phyloP scores from a whole-genome alignment of 2,329 filamentous ascomycete genomes.

The Aspergillus spinulosporus region DNA sequence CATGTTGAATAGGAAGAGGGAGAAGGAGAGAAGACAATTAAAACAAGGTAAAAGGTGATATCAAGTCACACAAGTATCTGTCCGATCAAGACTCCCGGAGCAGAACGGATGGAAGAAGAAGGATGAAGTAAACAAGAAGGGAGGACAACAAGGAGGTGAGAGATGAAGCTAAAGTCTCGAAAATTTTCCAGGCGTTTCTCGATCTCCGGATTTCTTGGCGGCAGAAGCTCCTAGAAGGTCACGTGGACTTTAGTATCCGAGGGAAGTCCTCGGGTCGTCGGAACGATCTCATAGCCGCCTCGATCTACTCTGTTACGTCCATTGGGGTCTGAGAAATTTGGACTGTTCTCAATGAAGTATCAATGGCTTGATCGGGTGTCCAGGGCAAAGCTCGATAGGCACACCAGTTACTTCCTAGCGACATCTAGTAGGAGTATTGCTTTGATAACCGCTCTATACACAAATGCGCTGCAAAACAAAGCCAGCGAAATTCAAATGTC shows the following conservation, averaged over 20 bases:
- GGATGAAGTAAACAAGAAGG: constrained; percentile 33
- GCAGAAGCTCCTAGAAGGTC: constrained; percentile 46
- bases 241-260: constrained; percentile 35
- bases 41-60: constrained; percentile 25
- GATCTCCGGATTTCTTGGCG: constrained; percentile 46
- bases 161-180: constrained; percentile 43
- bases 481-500: no score
- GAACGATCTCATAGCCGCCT: constrained; percentile 13
- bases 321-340: not conserved
- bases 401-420: no score
- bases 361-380: no score
- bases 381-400: no score
- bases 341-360: no score
- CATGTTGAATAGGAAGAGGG: constrained; percentile 62
- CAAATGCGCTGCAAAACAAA: no score
- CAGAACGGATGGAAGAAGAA: constrained; percentile 28
- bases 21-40: constrained; percentile 27
- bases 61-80: constrained; percentile 26
- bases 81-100: constrained; percentile 38
- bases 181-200: constrained; percentile 45
- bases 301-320: not conserved
- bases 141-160: constrained; percentile 31
- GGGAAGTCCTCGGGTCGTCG: constrained; percentile 28
- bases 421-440: no score
- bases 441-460: no score